These are phyloP conservation scores for Leishmania amazonensis DNA, from an alignment of 208 protist genomes.

Conservation along the genomic window DNA sequence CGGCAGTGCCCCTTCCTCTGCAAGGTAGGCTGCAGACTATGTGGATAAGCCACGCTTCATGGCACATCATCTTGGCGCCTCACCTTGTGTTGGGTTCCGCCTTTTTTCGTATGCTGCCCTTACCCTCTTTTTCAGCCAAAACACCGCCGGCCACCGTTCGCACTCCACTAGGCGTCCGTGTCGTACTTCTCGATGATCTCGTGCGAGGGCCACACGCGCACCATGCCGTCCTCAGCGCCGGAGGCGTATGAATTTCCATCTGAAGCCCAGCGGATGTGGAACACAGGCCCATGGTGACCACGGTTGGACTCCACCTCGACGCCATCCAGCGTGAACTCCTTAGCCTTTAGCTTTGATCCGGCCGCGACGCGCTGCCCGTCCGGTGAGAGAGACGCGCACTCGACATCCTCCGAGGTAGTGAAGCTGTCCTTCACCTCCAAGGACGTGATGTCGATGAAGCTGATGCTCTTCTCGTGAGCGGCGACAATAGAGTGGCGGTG, in stretches of 20 bases:
- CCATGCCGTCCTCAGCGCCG: constrained; percentile 92
- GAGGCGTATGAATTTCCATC: constrained; percentile 89
- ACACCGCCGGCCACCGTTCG: background rate
- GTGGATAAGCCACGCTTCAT: background rate
- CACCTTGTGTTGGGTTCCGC: background rate
- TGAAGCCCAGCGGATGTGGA: constrained; percentile 90
- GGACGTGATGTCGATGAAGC: constrained; percentile 85
- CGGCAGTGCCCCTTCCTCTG: background rate
- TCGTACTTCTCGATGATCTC: constrained; percentile 86
- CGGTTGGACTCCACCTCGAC: constrained; percentile 87
- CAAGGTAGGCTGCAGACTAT: background rate
- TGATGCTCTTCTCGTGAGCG: constrained; percentile 87
- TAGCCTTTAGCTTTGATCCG: constrained; percentile 89
- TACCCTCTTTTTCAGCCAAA: background rate
- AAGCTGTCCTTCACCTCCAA: constrained; percentile 80
- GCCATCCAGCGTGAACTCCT: constrained; percentile 89
- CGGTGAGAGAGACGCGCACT: constrained; percentile 88
- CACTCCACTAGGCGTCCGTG: constrained; percentile 31
- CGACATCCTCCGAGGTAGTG: constrained; percentile 80
- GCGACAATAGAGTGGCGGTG: constrained; percentile 80
- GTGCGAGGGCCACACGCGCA: constrained; percentile 91
- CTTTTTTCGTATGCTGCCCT: background rate
- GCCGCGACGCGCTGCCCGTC: constrained; percentile 84
- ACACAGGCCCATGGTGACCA: constrained; percentile 91
- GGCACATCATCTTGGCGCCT: background rate